These are phyloP conservation scores for Arthrinium puccinioides DNA, from an alignment of 2,329 filamentous ascomycete genomes.

Conservation along the genomic window DNA sequence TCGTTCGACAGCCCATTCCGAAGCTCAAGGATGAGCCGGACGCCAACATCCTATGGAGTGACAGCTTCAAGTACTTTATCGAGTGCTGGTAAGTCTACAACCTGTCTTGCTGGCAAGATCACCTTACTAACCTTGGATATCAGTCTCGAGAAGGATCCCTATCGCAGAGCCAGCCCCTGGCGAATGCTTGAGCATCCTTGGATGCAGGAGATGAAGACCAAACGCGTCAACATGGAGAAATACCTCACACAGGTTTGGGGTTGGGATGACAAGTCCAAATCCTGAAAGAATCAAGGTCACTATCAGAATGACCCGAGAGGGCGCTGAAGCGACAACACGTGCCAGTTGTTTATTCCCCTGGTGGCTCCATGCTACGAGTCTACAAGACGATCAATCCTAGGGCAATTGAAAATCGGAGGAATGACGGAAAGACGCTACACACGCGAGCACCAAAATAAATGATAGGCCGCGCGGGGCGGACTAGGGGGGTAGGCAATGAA, in stretches of 20 bases:
- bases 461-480: no score
- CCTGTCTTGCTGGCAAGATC: constrained; percentile 6
- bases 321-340: no score
- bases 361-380: no score
- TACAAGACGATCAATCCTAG: no score
- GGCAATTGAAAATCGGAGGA: no score
- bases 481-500: no score
- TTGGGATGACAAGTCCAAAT: constrained; percentile 60
- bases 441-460: no score
- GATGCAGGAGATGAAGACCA: constrained; percentile 94
- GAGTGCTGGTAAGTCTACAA: constrained; percentile 83
- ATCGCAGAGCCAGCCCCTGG: constrained; percentile 86
- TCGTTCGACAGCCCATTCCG: constrained; percentile 90
- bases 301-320: no score
- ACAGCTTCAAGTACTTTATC: constrained; percentile 98
- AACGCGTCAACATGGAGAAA: constrained; percentile 95
- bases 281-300: no score
- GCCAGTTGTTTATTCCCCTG: no score
- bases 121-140: constrained; percentile 6
- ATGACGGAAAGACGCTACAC: no score
- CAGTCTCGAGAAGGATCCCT: constrained; percentile 90
- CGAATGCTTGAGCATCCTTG: constrained; percentile 98
- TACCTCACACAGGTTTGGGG: constrained; percentile 96
- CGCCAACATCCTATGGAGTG: constrained; percentile 86
- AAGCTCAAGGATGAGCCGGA: constrained; percentile 92